Base-by-base conservation (phyloP, 345 rosid genomes). In the Fremontodendron californicum region DNA sequence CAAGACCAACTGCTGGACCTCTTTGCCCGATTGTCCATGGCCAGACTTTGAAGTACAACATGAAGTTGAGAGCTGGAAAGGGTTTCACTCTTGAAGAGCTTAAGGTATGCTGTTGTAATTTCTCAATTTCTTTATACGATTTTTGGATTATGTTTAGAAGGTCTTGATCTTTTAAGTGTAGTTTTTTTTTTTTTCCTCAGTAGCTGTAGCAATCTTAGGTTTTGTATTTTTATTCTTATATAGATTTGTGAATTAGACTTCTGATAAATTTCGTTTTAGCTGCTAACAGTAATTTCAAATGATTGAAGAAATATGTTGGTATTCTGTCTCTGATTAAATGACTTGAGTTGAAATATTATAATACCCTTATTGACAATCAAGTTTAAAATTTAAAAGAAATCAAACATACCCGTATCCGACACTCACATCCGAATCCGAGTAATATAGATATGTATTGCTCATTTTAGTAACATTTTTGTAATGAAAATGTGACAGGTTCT, bases 71-170 rank as follows among this genome's bases (percentile, higher is more conserved):
- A 84, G 92, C 97, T 79, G 97, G 98, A 9, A 86, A 84, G 75
- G 98, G 98, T 0, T 94, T 93, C 77, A 82, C 95, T 35, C 97
- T 93, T 8, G 98, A 94, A 79, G 97, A 94, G 73, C 97, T 94
- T 54, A 94, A 94, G 97, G 97, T 92, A 7, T 25, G 68, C 55
- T 39, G 2, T 15, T 29, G 6, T 29, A 13, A 31, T 21, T 55
- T 21, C 57, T 51, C 57, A 16, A 0, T 55, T 25, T 57, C 31
- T 57, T 57, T 11, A 23, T 57, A 23, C 9, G 40, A 61, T 61
- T 10, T 4, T 61, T 61, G 39, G 65, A 18, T 29, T 31, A 5
- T 15, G 65, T 61, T 11, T 29, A 2, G 1, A 5, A 61, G 13
- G 7, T 0, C 0, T 60, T 29, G n/a, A 60, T 29, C 27, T 29